Evolutionary conservation across 495 filamentous ascomycete species (phyloP).

Genomic region (Aspergillus asperescens): DNA sequence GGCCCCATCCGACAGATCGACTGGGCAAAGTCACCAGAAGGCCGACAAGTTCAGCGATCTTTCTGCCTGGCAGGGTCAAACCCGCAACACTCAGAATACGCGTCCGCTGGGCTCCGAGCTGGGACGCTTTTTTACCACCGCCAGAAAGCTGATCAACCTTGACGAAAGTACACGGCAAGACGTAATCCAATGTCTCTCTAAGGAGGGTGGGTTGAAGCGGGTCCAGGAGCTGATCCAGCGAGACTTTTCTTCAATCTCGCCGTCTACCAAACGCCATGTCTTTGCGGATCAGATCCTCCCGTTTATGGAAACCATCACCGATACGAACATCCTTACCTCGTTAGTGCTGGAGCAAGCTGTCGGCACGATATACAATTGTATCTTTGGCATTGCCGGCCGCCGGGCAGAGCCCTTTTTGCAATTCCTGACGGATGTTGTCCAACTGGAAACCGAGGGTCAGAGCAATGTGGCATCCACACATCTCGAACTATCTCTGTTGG

Average conservation of each 20-base stretch:
- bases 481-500: constrained; percentile 18
- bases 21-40: constrained; percentile 1
- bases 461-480: constrained; percentile 2
- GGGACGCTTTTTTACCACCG: constrained; percentile 5
- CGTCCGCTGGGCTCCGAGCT: constrained; percentile 8
- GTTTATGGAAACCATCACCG: constrained; percentile 49
- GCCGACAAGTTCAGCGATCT: constrained; percentile 3
- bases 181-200: constrained; percentile 25
- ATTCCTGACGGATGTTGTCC: constrained; percentile 24
- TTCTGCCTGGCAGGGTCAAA: constrained; percentile 13
- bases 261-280: constrained; percentile 18
- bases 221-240: constrained; percentile 26
- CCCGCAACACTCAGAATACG: neutral
- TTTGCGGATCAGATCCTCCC: constrained; percentile 41
- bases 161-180: constrained; percentile 24
- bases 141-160: constrained; percentile 19
- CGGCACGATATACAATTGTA: constrained; percentile 51
- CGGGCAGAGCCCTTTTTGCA: constrained; percentile 41
- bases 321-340: constrained; percentile 48
- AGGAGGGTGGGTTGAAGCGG: constrained; percentile 24
- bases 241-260: constrained; percentile 18
- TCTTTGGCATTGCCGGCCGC: constrained; percentile 48
- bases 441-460: neutral
- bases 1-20: neutral
- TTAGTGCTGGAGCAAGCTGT: constrained; percentile 50